These are phyloP conservation scores for Monosporascus sp. DNA, from an alignment of 2,329 filamentous ascomycete genomes.

Conservation along the genomic window DNA sequence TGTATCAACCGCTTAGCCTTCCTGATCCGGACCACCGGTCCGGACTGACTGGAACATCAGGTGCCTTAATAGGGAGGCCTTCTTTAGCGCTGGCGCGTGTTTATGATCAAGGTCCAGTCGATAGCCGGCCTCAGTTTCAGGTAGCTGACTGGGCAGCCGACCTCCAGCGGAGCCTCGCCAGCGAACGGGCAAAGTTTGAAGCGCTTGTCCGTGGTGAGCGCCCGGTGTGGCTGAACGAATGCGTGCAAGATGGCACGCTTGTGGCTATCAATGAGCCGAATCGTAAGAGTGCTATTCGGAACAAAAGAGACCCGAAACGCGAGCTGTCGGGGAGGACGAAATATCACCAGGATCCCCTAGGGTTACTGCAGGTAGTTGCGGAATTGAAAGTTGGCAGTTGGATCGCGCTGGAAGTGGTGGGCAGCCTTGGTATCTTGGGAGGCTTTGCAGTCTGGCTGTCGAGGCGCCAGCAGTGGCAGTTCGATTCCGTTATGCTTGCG, in stretches of 20 bases:
- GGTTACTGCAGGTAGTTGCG: slow-evolving; percentile 64
- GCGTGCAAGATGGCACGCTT: slow-evolving; percentile 59
- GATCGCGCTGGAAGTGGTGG: slow-evolving; percentile 66
- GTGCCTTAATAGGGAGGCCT: slow-evolving; percentile 22
- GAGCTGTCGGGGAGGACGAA: slow-evolving; percentile 12
- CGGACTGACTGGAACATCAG: slow-evolving; percentile 5
- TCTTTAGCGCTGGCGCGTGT: slow-evolving; percentile 58
- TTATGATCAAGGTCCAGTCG: slow-evolving; percentile 35
- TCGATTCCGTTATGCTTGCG: slow-evolving; percentile 20
- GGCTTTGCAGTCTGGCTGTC: slow-evolving; percentile 62
- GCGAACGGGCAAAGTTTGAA: slow-evolving; percentile 66
- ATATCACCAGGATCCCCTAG: slow-evolving; percentile 67
- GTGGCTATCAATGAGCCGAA: slow-evolving; percentile 41
- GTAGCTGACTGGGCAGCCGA: slow-evolving; percentile 79
- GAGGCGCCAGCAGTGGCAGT: slow-evolving; percentile 29
- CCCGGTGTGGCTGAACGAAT: slow-evolving; percentile 66
- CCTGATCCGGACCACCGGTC: slow-evolving; percentile 6
- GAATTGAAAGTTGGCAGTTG: slow-evolving; percentile 60
- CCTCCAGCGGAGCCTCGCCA: slow-evolving; percentile 68
- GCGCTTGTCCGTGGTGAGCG: slow-evolving; percentile 56
- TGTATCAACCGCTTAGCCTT: slow-evolving; percentile 31
- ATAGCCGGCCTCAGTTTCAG: slow-evolving; percentile 44
- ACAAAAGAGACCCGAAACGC: slow-evolving; percentile 7
- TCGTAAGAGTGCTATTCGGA: slow-evolving; percentile 21
- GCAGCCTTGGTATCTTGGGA: slow-evolving; percentile 68